Percentiles rank a stretch among this genome's conserved stretches.
Conservation (phyloP, 495 filamentous ascomycete species). For the Annulohypoxylon moriforme region DNA sequence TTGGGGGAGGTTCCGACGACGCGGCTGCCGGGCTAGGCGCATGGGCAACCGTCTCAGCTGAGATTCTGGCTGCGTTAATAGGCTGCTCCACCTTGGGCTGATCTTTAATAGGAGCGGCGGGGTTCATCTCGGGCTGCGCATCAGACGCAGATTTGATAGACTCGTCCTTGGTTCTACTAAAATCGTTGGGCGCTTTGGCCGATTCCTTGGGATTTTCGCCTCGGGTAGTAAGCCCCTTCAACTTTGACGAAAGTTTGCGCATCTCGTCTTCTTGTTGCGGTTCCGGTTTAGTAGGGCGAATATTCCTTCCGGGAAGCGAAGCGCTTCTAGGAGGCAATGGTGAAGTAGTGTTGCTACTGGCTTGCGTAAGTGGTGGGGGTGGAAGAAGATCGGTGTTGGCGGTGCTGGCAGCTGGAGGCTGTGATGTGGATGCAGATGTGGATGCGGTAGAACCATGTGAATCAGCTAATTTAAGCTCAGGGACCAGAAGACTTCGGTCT, state of each 20-base stretch:
- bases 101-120: neutral
- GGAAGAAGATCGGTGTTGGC: constrained; percentile 26
- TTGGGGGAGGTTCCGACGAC: constrained; percentile 37
- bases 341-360: constrained; percentile 22
- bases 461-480: constrained; percentile 56
- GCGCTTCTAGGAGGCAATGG: constrained; percentile 44
- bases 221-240: constrained; percentile 27
- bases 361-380: constrained; percentile 28
- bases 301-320: constrained; percentile 44
- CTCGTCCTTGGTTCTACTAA: neutral
- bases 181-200: neutral
- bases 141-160: neutral
- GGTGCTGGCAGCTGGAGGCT: constrained; percentile 13
- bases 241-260: constrained; percentile 38
- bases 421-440: constrained; percentile 40
- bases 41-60: constrained; percentile 16
- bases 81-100: constrained; percentile 11
- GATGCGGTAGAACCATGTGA: constrained; percentile 61
- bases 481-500: constrained; percentile 54
- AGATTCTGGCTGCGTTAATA: constrained; percentile 9
- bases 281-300: constrained; percentile 39
- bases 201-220: constrained; percentile 19
- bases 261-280: constrained; percentile 34
- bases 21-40: constrained; percentile 19
- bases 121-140: neutral